Conservation (phyloP, 345 rosid genomes). For the Orychophragmus violaceus region DNA sequence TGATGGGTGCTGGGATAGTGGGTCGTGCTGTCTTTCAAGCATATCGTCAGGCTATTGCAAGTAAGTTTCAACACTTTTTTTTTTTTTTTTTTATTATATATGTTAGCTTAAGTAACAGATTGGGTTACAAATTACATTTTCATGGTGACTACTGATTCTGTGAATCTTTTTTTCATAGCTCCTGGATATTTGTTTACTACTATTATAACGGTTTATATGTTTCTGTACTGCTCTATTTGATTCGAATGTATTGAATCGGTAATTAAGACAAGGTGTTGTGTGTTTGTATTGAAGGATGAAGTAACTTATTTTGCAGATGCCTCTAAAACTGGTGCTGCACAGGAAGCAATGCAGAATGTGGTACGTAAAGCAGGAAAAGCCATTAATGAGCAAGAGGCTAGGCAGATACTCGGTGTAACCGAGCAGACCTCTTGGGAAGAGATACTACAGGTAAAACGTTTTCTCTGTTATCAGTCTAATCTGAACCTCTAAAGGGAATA, state of each 20-base stretch:
- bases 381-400: conserved; percentile 82
- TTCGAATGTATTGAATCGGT: background rate
- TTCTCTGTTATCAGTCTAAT: background rate
- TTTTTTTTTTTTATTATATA: background rate
- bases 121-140: background rate
- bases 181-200: background rate
- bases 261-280: background rate
- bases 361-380: conserved; percentile 58
- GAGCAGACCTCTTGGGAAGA: conserved; percentile 76
- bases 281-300: background rate
- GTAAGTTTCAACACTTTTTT: conserved; percentile 32
- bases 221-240: background rate
- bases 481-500: background rate
- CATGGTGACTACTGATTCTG: background rate
- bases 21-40: conserved; percentile 85
- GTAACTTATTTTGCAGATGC: conserved; percentile 51
- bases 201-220: background rate
- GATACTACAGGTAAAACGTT: conserved; percentile 45
- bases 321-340: conserved; percentile 72
- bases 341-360: conserved; percentile 63
- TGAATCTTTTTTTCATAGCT: background rate
- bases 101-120: background rate
- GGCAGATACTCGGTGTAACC: conserved; percentile 81
- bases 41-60: conserved; percentile 85
- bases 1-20: conserved; percentile 71